phyloP scores from a whole-genome alignment of 2,329 filamentous ascomycete genomes.

The Verticillium zaregamsianum region DNA sequence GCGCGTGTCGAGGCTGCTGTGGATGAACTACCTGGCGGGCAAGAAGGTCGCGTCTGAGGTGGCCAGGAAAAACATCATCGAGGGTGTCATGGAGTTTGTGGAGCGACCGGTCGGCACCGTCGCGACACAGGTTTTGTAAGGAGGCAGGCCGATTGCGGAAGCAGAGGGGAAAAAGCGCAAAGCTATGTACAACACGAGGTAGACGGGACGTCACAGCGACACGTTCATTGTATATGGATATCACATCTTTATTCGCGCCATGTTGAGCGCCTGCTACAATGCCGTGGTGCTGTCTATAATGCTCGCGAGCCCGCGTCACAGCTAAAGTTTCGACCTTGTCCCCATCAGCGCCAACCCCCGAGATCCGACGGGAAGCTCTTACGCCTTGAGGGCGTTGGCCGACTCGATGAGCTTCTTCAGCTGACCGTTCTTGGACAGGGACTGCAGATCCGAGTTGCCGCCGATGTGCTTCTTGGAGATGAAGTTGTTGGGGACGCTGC shows the following conservation, averaged over 20 bases:
- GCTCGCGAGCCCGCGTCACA: too few relatives aligned
- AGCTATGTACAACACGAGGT: background rate
- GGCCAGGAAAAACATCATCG: conserved; percentile 75
- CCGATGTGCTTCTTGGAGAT: conserved; percentile 90
- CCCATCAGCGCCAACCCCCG: background rate
- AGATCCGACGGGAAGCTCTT: conserved; percentile 20
- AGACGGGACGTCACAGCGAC: background rate
- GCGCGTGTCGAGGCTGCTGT: conserved; percentile 74
- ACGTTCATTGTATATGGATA: background rate
- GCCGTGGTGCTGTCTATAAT: background rate
- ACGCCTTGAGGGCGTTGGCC: conserved; percentile 37
- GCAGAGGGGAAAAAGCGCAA: background rate
- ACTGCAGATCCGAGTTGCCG: conserved; percentile 83
- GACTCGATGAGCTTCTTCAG: conserved; percentile 36
- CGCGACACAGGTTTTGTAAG: conserved; percentile 65
- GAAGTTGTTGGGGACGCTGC: conserved; percentile 93
- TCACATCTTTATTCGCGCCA: background rate
- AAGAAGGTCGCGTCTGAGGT: conserved; percentile 81
- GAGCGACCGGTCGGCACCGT: conserved; percentile 85
- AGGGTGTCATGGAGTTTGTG: conserved; percentile 84
- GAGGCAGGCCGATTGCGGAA: conserved; percentile 11
- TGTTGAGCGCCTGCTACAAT: background rate
- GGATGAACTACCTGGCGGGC: conserved; percentile 87
- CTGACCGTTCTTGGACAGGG: conserved; percentile 44
- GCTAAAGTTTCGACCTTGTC: background rate